A percentile compares a stretch with the other conserved stretches of the same genome.
These are phyloP conservation scores for Phylloporus sp. DNA, from an alignment of 768 basidiomycete genomes.

Conservation along the genomic window DNA sequence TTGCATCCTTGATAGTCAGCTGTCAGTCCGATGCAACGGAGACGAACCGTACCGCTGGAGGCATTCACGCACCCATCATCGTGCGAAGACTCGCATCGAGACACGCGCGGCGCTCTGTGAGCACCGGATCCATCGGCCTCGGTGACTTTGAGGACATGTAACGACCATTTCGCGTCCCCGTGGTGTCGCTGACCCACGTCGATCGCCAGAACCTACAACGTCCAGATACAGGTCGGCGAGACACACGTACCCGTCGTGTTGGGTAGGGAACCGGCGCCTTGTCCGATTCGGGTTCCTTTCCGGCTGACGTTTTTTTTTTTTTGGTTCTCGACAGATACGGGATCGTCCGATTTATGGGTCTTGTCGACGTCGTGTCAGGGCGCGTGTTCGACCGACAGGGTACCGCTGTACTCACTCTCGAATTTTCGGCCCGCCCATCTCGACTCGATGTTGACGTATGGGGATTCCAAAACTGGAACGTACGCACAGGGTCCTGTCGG, in stretches of 20 bases:
- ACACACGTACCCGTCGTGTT: constrained; percentile 52
- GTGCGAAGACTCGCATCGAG: not conserved
- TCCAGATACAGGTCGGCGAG: constrained; percentile 53
- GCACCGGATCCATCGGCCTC: constrained; percentile 43
- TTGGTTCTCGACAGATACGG: constrained; percentile 62
- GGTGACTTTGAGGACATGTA: constrained; percentile 63
- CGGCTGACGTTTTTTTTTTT: constrained; percentile 2
- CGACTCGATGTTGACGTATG: constrained; percentile 52
- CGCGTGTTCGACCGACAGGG: constrained; percentile 34
- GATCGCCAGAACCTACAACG: constrained; percentile 52
- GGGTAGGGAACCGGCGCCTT: constrained; percentile 36
- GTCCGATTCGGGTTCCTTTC: not conserved
- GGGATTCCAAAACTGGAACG: constrained; percentile 68
- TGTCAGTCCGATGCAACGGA: not conserved
- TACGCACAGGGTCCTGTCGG: constrained; percentile 63
- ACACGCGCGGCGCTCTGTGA: constrained; percentile 9
- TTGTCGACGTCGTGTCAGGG: constrained; percentile 51
- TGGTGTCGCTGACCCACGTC: constrained; percentile 1
- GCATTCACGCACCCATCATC: constrained; percentile 26
- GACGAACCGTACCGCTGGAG: constrained; percentile 9
- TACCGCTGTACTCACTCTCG: constrained; percentile 46
- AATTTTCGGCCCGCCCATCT: constrained; percentile 45
- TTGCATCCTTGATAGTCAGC: constrained; percentile 2
- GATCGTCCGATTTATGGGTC: constrained; percentile 76
- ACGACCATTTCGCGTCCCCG: constrained; percentile 18